Evolutionary conservation across 169 alveolate species (phyloP).

Genomic region (Plasmodium cynomolgi): DNA sequence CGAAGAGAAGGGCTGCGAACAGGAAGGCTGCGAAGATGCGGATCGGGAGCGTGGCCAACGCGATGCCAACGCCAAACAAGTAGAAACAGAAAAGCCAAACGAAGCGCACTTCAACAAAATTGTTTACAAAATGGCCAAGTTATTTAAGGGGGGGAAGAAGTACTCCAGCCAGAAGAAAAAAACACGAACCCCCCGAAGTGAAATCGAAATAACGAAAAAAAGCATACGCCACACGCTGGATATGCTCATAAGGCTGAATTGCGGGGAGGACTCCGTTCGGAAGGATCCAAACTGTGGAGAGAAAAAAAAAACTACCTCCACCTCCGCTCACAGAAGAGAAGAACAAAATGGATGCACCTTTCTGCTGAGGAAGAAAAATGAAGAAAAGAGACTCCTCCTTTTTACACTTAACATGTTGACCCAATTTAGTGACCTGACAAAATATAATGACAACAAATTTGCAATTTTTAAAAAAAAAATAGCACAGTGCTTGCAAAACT

Average conservation of each 20-base stretch:
- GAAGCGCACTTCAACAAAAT: constrained; percentile 34
- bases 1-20: neutral
- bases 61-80: neutral
- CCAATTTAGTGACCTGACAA: constrained; percentile 33
- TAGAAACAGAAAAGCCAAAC: constrained; percentile 14
- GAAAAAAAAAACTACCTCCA: neutral
- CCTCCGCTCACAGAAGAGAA: neutral
- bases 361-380: constrained; percentile 1
- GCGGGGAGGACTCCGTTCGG: neutral
- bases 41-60: neutral
- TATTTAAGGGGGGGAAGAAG: constrained; percentile 9
- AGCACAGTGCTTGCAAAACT: constrained; percentile 1
- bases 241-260: constrained; percentile 22
- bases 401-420: constrained; percentile 42
- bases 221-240: constrained; percentile 18
- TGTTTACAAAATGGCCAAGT: constrained; percentile 32
- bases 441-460: constrained; percentile 43
- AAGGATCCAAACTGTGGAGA: neutral
- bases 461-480: constrained; percentile 42
- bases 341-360: neutral
- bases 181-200: neutral
- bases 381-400: constrained; percentile 52
- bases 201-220: constrained; percentile 3
- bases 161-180: neutral
- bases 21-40: neutral